phyloP scores from a whole-genome alignment of 2,329 filamentous ascomycete species.

The Xylogone sp. region DNA sequence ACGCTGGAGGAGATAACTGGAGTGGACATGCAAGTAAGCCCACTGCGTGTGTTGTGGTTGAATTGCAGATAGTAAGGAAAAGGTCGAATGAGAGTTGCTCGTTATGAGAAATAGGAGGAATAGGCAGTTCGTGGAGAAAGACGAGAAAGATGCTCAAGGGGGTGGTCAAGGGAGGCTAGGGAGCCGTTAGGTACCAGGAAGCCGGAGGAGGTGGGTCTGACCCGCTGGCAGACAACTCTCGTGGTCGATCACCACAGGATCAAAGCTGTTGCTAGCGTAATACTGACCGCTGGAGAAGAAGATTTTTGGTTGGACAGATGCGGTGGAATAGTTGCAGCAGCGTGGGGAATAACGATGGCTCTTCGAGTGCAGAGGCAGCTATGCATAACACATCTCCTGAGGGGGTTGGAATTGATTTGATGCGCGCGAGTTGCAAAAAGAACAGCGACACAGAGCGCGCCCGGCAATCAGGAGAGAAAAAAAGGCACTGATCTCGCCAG shows the following conservation, averaged over 20 bases:
- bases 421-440: not conserved
- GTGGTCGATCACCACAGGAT: conserved; percentile 25
- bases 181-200: conserved; percentile 18
- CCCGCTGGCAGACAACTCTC: conserved; percentile 14
- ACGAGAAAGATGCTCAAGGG: conserved; percentile 8
- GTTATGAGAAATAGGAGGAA: conserved; percentile 10
- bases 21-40: conserved; percentile 3
- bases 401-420: not conserved
- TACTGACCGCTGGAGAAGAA: conserved; percentile 1
- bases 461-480: no score
- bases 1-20: not conserved
- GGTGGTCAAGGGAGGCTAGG: conserved; percentile 1
- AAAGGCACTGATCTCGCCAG: not conserved
- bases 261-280: conserved; percentile 15
- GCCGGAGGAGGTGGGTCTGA: conserved; percentile 24
- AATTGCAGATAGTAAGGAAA: conserved; percentile 12
- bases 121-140: conserved; percentile 12
- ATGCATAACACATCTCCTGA: not conserved
- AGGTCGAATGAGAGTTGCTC: conserved; percentile 7
- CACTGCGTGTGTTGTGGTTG: conserved; percentile 10
- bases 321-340: not conserved
- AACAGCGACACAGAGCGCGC: not conserved
- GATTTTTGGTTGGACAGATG: not conserved
- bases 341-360: not conserved
- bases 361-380: not conserved